Conservation (phyloP, 805 yeast genomes). For the Metschnikowia dekortorum region DNA sequence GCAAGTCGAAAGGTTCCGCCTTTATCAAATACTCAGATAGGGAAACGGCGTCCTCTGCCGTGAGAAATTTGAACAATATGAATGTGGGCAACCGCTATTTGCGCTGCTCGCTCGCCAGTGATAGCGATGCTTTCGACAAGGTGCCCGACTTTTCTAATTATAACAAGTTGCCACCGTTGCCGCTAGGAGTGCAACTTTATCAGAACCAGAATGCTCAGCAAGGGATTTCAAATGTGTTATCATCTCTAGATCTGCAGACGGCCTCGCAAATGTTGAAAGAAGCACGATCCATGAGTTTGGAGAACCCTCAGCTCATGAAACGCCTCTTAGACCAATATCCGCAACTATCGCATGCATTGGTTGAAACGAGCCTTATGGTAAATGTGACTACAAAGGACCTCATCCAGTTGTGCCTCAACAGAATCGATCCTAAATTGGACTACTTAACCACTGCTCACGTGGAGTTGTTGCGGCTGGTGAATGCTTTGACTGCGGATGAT, state of each 20-base stretch:
- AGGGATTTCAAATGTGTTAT: constrained; percentile 39
- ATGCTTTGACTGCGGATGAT: constrained; percentile 28
- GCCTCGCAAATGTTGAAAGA: constrained; percentile 45
- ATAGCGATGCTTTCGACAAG: constrained; percentile 23
- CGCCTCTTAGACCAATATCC: constrained; percentile 66
- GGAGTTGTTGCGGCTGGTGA: constrained; percentile 25
- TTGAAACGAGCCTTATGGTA: constrained; percentile 54
- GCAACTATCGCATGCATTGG: constrained; percentile 77
- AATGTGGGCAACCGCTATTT: constrained; percentile 66
- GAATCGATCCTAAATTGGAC: constrained; percentile 26
- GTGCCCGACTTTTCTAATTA: constrained; percentile 18
- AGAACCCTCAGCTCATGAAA: constrained; percentile 55
- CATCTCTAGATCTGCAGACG: constrained; percentile 43
- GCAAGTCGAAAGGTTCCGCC: constrained; percentile 87
- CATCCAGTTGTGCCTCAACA: constrained; percentile 35
- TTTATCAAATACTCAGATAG: constrained; percentile 77
- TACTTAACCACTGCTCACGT: constrained; percentile 32
- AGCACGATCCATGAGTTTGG: constrained; percentile 20
- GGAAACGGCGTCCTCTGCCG: constrained; percentile 88
- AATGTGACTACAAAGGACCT: constrained; percentile 33
- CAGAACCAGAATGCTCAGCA: constrained; percentile 38
- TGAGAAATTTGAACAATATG: constrained; percentile 78
- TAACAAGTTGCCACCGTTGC: constrained; percentile 35
- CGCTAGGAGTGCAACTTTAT: constrained; percentile 38
- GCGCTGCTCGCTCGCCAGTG: constrained; percentile 71